Evolutionary conservation across 73 alveolate species (phyloP).

Genomic region (Paramecium sonneborni): DNA sequence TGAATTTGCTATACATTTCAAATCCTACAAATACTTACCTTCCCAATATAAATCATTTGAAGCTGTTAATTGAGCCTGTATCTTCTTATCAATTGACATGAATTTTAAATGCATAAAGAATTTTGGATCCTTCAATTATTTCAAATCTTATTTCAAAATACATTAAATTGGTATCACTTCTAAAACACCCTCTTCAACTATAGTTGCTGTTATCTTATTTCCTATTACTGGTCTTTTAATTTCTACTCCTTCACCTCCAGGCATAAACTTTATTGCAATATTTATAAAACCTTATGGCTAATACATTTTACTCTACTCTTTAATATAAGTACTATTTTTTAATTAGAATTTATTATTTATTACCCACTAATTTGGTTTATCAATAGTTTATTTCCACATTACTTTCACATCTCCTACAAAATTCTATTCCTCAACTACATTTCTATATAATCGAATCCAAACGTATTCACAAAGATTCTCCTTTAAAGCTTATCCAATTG

Average conservation of each 20-base stretch:
- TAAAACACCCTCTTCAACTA: conserved; percentile 11
- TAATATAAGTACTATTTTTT: conserved; percentile 34
- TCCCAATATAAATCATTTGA: conserved; percentile 20
- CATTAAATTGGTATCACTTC: conserved; percentile 15
- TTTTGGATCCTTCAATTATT: conserved; percentile 21
- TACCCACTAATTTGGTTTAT: conserved; percentile 47
- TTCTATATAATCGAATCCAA: neutral
- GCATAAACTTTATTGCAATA: neutral
- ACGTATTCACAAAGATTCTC: conserved; percentile 55
- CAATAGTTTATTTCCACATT: conserved; percentile 36
- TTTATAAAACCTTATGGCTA: neutral
- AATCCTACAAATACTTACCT: neutral
- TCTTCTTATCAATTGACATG: neutral
- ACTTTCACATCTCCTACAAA: conserved; percentile 60
- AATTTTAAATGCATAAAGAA: neutral
- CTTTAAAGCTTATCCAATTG: neutral
- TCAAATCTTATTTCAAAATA: neutral
- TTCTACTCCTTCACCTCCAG: neutral
- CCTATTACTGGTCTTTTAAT: neutral
- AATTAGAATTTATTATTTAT: conserved; percentile 31
- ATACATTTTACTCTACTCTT: conserved; percentile 48
- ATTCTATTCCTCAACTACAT: conserved; percentile 44
- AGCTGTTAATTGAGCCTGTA: neutral
- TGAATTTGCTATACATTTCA: neutral
- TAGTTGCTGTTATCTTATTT: neutral